Conservation (phyloP, 208 protist genomes). For the Leishmania tarentolae region DNA sequence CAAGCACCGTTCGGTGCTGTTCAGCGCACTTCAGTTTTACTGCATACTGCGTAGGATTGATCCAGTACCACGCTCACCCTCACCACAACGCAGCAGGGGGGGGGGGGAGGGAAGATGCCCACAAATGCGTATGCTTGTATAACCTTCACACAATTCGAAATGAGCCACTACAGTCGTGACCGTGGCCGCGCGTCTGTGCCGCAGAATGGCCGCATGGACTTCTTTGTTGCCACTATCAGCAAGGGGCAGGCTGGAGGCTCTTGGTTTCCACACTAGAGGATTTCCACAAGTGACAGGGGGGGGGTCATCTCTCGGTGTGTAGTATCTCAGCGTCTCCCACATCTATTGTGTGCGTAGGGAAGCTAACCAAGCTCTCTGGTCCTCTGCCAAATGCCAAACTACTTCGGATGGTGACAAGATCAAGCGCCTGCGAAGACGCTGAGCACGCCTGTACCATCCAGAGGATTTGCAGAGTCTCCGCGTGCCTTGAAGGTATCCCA, state of each 20-base stretch:
- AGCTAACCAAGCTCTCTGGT: neutral
- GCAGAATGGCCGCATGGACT: neutral
- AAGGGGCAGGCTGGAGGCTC: neutral
- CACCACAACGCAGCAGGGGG: neutral
- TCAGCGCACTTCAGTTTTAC: neutral
- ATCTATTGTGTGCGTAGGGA: neutral
- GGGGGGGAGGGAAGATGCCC: neutral
- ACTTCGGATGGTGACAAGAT: neutral
- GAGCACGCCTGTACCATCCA: neutral
- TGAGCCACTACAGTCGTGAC: neutral
- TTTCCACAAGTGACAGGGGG: too few species aligned
- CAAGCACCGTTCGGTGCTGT: neutral
- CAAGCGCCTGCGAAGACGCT: neutral
- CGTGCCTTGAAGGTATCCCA: neutral
- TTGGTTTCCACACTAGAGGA: neutral
- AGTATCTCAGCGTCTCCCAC: too few species aligned
- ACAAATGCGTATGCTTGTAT: neutral
- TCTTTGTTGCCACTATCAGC: neutral
- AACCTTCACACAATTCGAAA: neutral
- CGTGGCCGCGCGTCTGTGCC: neutral
- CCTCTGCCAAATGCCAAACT: neutral
- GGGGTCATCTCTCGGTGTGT: too few species aligned
- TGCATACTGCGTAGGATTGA: neutral
- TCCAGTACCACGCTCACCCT: neutral
- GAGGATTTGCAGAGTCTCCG: too few species aligned